Conservation (phyloP, 2,329 filamentous ascomycete genomes). For the Trichoderma arundinaceum region DNA sequence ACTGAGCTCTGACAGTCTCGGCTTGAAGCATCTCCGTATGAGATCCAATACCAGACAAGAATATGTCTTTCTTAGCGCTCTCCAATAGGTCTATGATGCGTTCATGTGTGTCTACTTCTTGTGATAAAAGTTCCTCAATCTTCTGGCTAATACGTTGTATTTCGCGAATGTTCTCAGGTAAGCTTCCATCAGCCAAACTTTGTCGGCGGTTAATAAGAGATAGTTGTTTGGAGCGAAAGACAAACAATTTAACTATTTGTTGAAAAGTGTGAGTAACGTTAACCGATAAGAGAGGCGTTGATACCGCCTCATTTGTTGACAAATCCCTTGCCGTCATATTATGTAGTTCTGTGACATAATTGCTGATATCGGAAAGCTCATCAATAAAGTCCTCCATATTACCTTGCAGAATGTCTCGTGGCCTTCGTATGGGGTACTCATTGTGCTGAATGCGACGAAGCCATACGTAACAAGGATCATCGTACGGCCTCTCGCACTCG, state of each 20-base stretch:
- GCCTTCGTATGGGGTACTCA: neutral
- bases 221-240: constrained; percentile 1
- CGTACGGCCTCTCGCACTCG: constrained; percentile 4
- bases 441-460: constrained; percentile 7
- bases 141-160: neutral
- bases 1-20: neutral
- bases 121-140: neutral
- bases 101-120: neutral
- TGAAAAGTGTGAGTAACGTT: neutral
- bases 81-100: neutral
- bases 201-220: neutral
- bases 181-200: neutral
- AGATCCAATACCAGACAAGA: neutral
- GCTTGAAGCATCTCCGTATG: neutral
- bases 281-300: neutral
- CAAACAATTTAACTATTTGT: neutral
- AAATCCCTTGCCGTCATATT: neutral
- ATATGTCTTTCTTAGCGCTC: constrained; percentile 4
- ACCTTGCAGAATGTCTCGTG: neutral
- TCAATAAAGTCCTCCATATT: constrained; percentile 4
- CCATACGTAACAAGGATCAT: constrained; percentile 29
- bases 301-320: neutral
- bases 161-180: neutral
- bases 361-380: neutral
- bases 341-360: constrained; percentile 4